Conservation (phyloP, 2,329 filamentous ascomycete genomes). For the Rhynchosporium secalis region DNA sequence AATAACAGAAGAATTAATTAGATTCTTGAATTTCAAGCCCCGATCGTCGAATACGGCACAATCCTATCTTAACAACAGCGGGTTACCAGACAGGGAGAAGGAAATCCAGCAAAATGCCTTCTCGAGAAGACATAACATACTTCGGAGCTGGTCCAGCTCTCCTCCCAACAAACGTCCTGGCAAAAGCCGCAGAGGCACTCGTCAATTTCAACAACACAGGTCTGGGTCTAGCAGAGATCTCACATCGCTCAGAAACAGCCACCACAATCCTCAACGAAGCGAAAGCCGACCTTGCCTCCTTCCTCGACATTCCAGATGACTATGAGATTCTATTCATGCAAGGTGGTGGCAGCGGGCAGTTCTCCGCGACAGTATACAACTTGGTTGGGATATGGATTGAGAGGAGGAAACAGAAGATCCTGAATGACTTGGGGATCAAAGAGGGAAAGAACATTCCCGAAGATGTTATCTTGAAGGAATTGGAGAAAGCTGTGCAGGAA, state of each 20-base stretch:
- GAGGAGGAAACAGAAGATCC: constrained; percentile 60
- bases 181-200: constrained; percentile 73
- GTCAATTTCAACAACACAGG: constrained; percentile 80
- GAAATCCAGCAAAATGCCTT: constrained; percentile 55
- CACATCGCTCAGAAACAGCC: constrained; percentile 80
- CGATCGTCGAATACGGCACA: too few species aligned
- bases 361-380: constrained; percentile 82
- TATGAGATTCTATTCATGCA: constrained; percentile 91
- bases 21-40: too few species aligned
- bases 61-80: too few species aligned
- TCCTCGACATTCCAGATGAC: constrained; percentile 79
- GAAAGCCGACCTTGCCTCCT: constrained; percentile 69
- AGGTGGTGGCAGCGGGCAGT: constrained; percentile 82
- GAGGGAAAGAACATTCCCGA: constrained; percentile 52
- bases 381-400: constrained; percentile 80
- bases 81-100: too few species aligned
- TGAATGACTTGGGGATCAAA: constrained; percentile 51
- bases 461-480: constrained; percentile 56
- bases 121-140: constrained; percentile 74
- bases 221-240: constrained; percentile 85
- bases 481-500: constrained; percentile 63
- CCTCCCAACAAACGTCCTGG: constrained; percentile 78
- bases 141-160: constrained; percentile 91
- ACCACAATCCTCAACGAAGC: constrained; percentile 75
- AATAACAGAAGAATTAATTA: too few species aligned